Percentiles rank a stretch among this genome's conserved stretches.
Evolutionary conservation across 345 rosid species (phyloP).

Genomic region (Microcos paniculata): DNA sequence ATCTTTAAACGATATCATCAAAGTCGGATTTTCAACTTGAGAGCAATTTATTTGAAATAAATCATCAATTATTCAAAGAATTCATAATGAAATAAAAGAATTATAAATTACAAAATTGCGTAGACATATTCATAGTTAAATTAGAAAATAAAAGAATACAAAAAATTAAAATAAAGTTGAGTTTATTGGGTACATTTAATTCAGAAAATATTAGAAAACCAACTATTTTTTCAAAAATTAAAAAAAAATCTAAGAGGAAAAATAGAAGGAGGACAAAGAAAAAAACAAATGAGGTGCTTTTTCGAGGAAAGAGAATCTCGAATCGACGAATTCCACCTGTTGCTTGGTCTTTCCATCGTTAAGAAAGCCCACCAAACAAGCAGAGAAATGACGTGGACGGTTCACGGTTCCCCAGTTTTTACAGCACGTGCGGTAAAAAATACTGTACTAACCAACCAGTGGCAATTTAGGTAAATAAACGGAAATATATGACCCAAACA

Average conservation of each 20-base stretch:
- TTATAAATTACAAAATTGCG: too few relatives aligned
- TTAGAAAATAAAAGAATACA: too few relatives aligned
- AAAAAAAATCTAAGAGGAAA: not conserved
- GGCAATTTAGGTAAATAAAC: not conserved
- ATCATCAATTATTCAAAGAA: too few relatives aligned
- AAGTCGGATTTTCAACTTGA: too few relatives aligned
- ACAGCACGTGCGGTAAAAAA: slow-evolving; percentile 8
- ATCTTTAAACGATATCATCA: too few relatives aligned
- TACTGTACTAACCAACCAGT: too few relatives aligned
- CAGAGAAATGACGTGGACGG: not conserved
- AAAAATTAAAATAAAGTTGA: not conserved
- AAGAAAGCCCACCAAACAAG: slow-evolving; percentile 1
- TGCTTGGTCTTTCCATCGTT: not conserved
- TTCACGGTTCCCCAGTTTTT: not conserved
- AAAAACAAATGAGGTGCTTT: not conserved
- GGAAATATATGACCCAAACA: not conserved
- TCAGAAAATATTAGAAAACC: not conserved
- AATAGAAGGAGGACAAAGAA: not conserved
- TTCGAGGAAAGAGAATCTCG: not conserved
- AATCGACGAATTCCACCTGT: not conserved
- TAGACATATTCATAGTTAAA: too few relatives aligned
- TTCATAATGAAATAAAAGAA: too few relatives aligned
- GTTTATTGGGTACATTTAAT: not conserved
- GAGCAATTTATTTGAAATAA: too few relatives aligned
- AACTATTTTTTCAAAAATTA: not conserved